Conservation (phyloP, 2,329 filamentous ascomycete species). For the Blastomyces parvus region DNA sequence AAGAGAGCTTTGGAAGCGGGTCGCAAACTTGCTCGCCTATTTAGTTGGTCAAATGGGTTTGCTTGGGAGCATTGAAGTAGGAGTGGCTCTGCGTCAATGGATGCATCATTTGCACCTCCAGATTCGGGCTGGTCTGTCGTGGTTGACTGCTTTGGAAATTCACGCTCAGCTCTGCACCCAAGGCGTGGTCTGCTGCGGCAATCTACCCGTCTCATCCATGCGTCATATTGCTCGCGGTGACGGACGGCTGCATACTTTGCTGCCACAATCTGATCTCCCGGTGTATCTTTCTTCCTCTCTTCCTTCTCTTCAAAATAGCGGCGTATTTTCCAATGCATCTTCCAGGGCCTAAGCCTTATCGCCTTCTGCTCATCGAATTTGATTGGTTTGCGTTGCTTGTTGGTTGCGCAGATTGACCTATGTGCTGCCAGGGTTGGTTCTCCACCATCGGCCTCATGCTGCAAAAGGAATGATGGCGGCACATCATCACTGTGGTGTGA, state of each 20-base stretch:
- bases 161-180: background rate
- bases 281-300: background rate
- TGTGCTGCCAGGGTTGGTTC: background rate
- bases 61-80: background rate
- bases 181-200: background rate
- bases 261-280: background rate
- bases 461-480: background rate
- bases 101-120: background rate
- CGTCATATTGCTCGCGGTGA: background rate
- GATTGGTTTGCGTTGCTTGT: background rate
- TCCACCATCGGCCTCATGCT: background rate
- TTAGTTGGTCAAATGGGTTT: slow-evolving; percentile 3
- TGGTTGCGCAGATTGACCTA: background rate
- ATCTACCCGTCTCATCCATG: background rate
- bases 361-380: background rate
- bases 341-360: background rate
- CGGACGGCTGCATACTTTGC: background rate
- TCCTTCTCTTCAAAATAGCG: background rate
- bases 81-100: background rate
- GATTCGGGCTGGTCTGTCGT: background rate
- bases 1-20: background rate
- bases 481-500: background rate
- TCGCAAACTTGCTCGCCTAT: background rate
- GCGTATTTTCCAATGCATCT: background rate
- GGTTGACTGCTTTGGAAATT: background rate